Evolutionary conservation across 1,284 basidiomycete species (phyloP), one percentile per base, ranked within the genome.

Genomic region (Singerocomus inundabilis): DNA sequence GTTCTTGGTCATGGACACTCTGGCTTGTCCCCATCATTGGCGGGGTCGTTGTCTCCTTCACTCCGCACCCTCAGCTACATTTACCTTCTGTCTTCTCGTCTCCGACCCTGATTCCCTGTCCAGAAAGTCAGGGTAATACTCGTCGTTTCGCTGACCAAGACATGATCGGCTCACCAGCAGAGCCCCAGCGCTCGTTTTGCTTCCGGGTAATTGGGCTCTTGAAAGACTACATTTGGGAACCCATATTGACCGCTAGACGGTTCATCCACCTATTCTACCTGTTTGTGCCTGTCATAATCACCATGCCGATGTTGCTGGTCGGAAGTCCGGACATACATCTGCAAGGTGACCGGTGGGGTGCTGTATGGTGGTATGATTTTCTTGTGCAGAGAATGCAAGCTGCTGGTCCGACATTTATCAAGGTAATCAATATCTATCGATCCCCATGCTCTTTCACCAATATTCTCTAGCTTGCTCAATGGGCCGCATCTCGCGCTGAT

Each of bases 401-500:
- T 10, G 96, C 96, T 6, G 97, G 97, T 1, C 97, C 97, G 4
- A 97, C 94, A 0, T 99, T 99, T 67, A 93, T 93, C 71, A 99
- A 99, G 81, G 92, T 91, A 58, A 55, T 72, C 66, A 2, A 34
- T 26, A 32, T 44, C 26, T 6, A 21, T 42, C 40, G 16, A 46
- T 49, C 35, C 53, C 38, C 31, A 11, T 29, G n/a, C 21, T n/a
- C 21, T 48, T 26, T 46, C 46, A 54, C 54, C 40, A 50, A 53
- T 40, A 36, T 38, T 51, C 38, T 48, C 15, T 61, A 94, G 91
- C 81, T 99, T 44, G 92, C 93, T 1, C 97, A 99, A 79, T 99
- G 97, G 97, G 97, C 97, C 1, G 97, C 91, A 6, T 95, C 94
- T 26, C 82, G 97, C 46, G 88, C 89, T 40, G 97, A 99, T 68